phyloP scores from a whole-genome alignment of 306 rosid species.

The Quercus variabilis region DNA sequence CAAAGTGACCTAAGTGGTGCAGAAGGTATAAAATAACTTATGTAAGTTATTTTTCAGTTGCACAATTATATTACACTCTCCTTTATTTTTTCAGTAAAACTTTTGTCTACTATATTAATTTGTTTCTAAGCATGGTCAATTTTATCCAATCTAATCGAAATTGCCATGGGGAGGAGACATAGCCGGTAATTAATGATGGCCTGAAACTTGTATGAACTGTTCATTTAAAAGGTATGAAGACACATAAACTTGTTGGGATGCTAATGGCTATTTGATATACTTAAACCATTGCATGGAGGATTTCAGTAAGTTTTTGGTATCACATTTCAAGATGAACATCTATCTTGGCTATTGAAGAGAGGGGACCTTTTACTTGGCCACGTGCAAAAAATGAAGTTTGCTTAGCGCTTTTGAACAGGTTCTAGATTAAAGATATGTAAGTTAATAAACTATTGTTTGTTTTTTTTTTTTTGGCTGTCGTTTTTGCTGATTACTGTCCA shows the following conservation, averaged over 20 bases:
- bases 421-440: constrained; percentile 1
- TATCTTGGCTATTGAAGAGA: constrained; percentile 9
- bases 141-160: constrained; percentile 21
- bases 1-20: constrained; percentile 15
- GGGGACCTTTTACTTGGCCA: constrained; percentile 4
- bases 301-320: neutral
- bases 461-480: neutral
- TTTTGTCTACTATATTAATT: neutral
- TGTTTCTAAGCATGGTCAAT: neutral
- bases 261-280: constrained; percentile 6
- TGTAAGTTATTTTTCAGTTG: neutral
- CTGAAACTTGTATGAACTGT: constrained; percentile 13
- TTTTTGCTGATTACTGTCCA: neutral
- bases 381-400: neutral
- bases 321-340: constrained; percentile 30
- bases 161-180: constrained; percentile 23
- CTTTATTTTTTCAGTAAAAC: neutral
- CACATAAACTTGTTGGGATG: constrained; percentile 12
- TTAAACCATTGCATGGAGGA: neutral
- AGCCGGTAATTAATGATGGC: constrained; percentile 3
- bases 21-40: neutral
- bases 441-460: neutral
- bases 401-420: constrained; percentile 7
- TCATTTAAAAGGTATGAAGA: constrained; percentile 16
- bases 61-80: neutral